phyloP scores from a whole-genome alignment of 169 alveolate species.

The Cardiosporidium cionae region DNA sequence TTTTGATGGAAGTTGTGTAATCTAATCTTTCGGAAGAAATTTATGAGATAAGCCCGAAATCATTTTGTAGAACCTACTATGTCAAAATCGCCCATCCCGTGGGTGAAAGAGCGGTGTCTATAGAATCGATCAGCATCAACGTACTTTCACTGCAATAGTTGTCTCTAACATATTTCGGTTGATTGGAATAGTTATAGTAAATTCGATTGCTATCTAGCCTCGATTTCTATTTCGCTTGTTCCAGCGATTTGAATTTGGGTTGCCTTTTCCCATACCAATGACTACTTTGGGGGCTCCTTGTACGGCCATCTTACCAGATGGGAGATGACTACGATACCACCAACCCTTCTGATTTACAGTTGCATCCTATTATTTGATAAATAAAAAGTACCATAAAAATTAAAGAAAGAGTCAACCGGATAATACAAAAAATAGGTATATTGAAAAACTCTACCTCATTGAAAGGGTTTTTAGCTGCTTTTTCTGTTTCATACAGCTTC shows the following conservation, averaged over 20 bases:
- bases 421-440: neutral
- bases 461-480: constrained; percentile 41
- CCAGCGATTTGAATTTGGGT: constrained; percentile 58
- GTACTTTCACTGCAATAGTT: too few species aligned
- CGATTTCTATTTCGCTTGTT: constrained; percentile 20
- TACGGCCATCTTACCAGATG: constrained; percentile 31
- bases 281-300: constrained; percentile 29
- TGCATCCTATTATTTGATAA: neutral
- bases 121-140: too few species aligned
- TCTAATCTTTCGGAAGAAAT: too few species aligned
- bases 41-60: too few species aligned
- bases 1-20: too few species aligned
- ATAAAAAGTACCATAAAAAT: neutral
- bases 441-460: constrained; percentile 1
- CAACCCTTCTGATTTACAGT: neutral
- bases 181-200: too few species aligned
- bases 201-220: too few species aligned
- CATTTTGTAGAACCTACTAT: too few species aligned
- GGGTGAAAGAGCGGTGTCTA: too few species aligned
- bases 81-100: too few species aligned
- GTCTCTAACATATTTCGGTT: too few species aligned
- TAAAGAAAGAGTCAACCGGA: neutral
- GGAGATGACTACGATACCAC: constrained; percentile 14
- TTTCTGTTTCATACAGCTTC: constrained; percentile 36
- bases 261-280: constrained; percentile 53